Evolutionary conservation across 1,284 basidiomycete genomes (phyloP).

Genomic region (Exobasidium rhododendri): DNA sequence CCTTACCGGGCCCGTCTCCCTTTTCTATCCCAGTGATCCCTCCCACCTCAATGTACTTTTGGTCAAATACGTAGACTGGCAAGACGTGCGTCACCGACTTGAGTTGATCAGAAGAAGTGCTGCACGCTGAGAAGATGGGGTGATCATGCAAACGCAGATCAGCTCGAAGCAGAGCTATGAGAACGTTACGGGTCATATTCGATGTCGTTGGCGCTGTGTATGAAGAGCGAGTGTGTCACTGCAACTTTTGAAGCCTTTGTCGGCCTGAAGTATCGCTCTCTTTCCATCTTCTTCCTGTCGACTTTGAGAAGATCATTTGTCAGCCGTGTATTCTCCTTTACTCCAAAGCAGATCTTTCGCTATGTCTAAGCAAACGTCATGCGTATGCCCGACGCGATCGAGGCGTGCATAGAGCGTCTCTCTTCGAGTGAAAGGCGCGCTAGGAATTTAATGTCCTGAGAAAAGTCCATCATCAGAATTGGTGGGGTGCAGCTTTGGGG

Average conservation of each 20-base stretch:
- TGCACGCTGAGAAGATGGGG: constrained; percentile 31
- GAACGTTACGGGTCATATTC: constrained; percentile 17
- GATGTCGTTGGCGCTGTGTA: neutral
- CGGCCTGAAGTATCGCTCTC: too few species aligned
- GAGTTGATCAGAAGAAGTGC: constrained; percentile 20
- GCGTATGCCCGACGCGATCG: neutral
- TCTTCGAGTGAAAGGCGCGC: neutral
- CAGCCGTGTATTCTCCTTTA: neutral
- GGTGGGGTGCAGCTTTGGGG: too few species aligned
- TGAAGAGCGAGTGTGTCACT: neutral
- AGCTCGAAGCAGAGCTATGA: constrained; percentile 29
- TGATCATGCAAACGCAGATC: constrained; percentile 46
- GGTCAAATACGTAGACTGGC: constrained; percentile 44
- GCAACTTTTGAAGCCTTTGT: too few species aligned
- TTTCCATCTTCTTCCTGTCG: too few species aligned
- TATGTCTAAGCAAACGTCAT: too few species aligned
- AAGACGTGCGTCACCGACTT: constrained; percentile 38
- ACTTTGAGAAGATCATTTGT: too few species aligned
- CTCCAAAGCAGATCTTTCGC: neutral
- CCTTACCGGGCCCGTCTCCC: constrained; percentile 18
- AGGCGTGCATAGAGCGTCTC: neutral
- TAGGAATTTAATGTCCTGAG: constrained; percentile 17
- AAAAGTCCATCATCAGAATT: too few species aligned
- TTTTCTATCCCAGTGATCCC: constrained; percentile 32
- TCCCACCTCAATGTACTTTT: constrained; percentile 34